phyloP scores from a whole-genome alignment of 768 basidiomycete species.

The Phylloporus sp. region DNA sequence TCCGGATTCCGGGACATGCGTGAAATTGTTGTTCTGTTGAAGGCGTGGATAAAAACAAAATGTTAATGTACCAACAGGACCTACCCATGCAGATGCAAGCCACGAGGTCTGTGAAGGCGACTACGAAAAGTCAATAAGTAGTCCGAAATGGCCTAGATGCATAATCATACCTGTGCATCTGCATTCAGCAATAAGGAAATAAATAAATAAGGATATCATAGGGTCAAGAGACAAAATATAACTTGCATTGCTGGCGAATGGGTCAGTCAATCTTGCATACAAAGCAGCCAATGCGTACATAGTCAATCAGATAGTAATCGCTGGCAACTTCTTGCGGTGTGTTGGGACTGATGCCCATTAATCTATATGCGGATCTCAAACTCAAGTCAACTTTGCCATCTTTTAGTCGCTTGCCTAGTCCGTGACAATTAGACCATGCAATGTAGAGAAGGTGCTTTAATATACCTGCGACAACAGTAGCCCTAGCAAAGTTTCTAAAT shows the following conservation, averaged over 20 bases:
- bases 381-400: constrained; percentile 45
- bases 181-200: not conserved
- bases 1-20: constrained; percentile 45
- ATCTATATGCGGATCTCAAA: constrained; percentile 48
- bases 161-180: constrained; percentile 27
- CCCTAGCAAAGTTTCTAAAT: constrained; percentile 34
- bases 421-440: constrained; percentile 34
- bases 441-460: constrained; percentile 30
- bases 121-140: constrained; percentile 37
- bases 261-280: constrained; percentile 1
- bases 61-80: not conserved
- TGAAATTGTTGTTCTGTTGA: constrained; percentile 56
- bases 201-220: constrained; percentile 2
- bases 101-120: constrained; percentile 59
- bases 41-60: not conserved
- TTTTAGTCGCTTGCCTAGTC: constrained; percentile 9
- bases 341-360: constrained; percentile 42
- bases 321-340: constrained; percentile 45
- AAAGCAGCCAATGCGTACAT: constrained; percentile 9
- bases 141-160: not conserved
- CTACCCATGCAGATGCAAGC: constrained; percentile 58
- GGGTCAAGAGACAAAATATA: not conserved
- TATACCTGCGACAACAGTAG: constrained; percentile 45
- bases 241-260: constrained; percentile 26
- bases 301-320: constrained; percentile 53